phyloP scores from a whole-genome alignment of 108 stramenopile species.

The Cyclotella sp. region DNA sequence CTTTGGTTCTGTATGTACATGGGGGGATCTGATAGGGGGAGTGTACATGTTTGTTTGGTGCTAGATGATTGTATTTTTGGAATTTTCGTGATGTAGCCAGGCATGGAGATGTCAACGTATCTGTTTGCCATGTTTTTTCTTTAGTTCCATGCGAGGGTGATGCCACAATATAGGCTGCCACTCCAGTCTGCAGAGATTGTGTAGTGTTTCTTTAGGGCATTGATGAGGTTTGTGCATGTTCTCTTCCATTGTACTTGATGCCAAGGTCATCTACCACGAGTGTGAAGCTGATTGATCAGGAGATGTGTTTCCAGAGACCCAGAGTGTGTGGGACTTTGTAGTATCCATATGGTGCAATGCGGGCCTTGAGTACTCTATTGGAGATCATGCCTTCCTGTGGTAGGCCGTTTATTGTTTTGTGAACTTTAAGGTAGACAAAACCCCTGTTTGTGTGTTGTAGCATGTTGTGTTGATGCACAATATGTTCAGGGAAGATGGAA shows the following conservation, averaged over 20 bases:
- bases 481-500: not conserved
- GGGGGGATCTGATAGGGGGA: conserved; percentile 21
- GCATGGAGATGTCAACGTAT: conserved; percentile 58
- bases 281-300: no score
- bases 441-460: conserved; percentile 8
- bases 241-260: conserved; percentile 36
- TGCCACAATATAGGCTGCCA: conserved; percentile 12
- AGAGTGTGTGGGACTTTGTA: conserved; percentile 31
- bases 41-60: conserved; percentile 43
- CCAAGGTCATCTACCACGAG: conserved; percentile 60
- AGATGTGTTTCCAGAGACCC: conserved; percentile 48
- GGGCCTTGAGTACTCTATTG: conserved; percentile 28
- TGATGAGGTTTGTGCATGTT: not conserved
- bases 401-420: conserved; percentile 51
- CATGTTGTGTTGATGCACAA: conserved; percentile 20
- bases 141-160: conserved; percentile 19
- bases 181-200: not conserved
- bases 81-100: conserved; percentile 50
- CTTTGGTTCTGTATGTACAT: conserved; percentile 39
- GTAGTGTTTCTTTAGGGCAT: conserved; percentile 3
- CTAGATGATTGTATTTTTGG: conserved; percentile 43
- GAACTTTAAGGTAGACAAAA: conserved; percentile 21
- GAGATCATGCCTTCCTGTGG: conserved; percentile 53
- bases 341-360: conserved; percentile 38
- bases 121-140: not conserved